Percentiles rank a stretch among this genome's conserved stretches.
These are phyloP conservation scores for Talaromyces wortmannii DNA, from an alignment of 495 filamentous ascomycete genomes.

Conservation along the genomic window DNA sequence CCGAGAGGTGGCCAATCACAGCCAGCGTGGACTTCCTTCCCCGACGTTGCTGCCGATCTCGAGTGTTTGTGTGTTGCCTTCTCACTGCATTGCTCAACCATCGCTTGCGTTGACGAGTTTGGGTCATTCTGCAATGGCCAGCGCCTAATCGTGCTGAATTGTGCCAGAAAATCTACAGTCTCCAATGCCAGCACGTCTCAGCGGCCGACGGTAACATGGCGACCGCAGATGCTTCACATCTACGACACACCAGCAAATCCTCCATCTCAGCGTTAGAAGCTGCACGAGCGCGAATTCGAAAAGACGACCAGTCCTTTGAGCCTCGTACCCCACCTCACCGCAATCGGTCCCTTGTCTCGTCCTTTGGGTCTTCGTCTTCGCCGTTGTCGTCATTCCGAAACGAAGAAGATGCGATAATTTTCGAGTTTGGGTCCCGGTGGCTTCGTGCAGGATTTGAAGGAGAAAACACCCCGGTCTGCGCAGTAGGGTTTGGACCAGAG, in stretches of 20 bases:
- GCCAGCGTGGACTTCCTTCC: background rate
- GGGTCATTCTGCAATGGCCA: background rate
- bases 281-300: constrained; percentile 4
- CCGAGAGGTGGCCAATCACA: background rate
- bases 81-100: too few species aligned
- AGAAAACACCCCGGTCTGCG: constrained; percentile 65
- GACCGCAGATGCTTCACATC: constrained; percentile 1
- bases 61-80: too few species aligned
- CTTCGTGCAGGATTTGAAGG: constrained; percentile 81
- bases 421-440: constrained; percentile 76
- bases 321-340: constrained; percentile 31
- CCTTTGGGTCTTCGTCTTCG: constrained; percentile 60
- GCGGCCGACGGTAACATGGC: background rate
- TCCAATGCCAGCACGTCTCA: background rate
- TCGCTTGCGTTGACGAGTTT: too few species aligned
- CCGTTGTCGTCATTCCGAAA: constrained; percentile 64
- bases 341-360: constrained; percentile 31
- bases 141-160: background rate
- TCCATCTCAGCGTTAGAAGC: constrained; percentile 5
- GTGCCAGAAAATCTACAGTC: background rate
- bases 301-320: constrained; percentile 4
- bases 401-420: constrained; percentile 76
- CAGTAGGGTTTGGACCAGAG: constrained; percentile 62
- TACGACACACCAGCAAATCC: constrained; percentile 4
- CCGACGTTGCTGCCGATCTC: background rate